Percentiles rank a stretch among this genome's conserved stretches.
phyloP scores from a whole-genome alignment of 192 early-diverging fungal species.

The Coemansia sp. region DNA sequence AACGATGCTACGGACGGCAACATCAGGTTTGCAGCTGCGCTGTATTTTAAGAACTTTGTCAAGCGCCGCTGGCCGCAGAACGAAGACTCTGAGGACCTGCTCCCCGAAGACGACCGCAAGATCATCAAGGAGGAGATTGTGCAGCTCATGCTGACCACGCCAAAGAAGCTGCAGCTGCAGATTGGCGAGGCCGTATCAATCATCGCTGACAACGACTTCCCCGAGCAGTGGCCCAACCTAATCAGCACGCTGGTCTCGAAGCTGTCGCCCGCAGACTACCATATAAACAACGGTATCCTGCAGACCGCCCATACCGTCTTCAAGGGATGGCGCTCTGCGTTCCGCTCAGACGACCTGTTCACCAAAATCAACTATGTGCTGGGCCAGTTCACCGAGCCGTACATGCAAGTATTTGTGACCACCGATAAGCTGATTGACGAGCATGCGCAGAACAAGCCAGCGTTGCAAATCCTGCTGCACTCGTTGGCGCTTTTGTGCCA shows the following conservation, averaged over 20 bases:
- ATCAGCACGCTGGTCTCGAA: constrained; percentile 75
- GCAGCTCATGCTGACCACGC: constrained; percentile 78
- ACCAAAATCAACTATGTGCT: constrained; percentile 90
- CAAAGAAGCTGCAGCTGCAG: constrained; percentile 79
- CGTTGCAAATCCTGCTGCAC: constrained; percentile 71
- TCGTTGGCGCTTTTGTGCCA: constrained; percentile 76
- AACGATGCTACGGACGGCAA: constrained; percentile 58
- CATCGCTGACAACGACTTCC: constrained; percentile 93
- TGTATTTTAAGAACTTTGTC: constrained; percentile 98
- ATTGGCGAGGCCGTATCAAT: constrained; percentile 90
- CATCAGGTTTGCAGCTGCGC: constrained; percentile 74
- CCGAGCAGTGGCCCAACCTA: constrained; percentile 80
- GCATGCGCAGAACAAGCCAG: constrained; percentile 61
- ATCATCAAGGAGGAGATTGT: constrained; percentile 86
- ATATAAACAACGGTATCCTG: constrained; percentile 86
- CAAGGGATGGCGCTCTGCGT: constrained; percentile 85
- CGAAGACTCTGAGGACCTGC: constrained; percentile 32
- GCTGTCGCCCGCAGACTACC: constrained; percentile 73
- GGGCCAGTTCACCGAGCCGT: constrained; percentile 78
- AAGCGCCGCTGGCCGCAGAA: constrained; percentile 75
- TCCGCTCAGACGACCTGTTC: constrained; percentile 78
- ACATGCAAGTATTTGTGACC: constrained; percentile 77
- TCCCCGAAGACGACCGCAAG: constrained; percentile 62
- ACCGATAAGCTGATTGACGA: constrained; percentile 77
- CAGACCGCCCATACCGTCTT: constrained; percentile 96